These are phyloP conservation scores for Sugiyamaella chiloensis DNA, from an alignment of 805 yeast genomes.

Conservation along the genomic window DNA sequence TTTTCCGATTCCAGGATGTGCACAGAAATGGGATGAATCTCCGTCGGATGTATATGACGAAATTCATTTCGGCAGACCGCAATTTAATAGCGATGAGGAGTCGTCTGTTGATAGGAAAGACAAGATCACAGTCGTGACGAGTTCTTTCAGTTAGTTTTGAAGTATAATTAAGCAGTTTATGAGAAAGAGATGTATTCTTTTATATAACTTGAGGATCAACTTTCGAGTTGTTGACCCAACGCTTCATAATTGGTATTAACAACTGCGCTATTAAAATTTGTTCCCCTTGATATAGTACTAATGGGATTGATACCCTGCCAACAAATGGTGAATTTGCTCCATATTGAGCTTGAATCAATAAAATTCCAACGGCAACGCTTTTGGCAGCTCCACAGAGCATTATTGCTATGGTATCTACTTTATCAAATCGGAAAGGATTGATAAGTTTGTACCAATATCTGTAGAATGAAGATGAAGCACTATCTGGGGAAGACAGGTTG, in stretches of 20 bases:
- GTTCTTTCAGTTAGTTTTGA: too few species aligned
- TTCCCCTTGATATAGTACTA: slow-evolving; percentile 82
- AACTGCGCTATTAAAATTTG: slow-evolving; percentile 82
- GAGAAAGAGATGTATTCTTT: too few species aligned
- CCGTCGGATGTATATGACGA: slow-evolving; percentile 12
- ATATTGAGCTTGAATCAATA: slow-evolving; percentile 73
- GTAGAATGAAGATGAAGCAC: slow-evolving; percentile 42
- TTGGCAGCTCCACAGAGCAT: slow-evolving; percentile 91
- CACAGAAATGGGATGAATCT: slow-evolving; percentile 15
- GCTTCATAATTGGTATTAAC: slow-evolving; percentile 60
- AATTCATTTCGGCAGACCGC: not conserved
- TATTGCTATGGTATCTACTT: slow-evolving; percentile 70
- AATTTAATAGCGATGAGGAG: not conserved
- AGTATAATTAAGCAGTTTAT: too few species aligned
- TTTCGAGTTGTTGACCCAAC: slow-evolving; percentile 51
- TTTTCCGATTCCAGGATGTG: slow-evolving; percentile 22
- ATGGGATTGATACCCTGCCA: slow-evolving; percentile 73
- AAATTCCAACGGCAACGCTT: slow-evolving; percentile 89
- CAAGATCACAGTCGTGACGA: too few species aligned
- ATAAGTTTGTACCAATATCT: slow-evolving; percentile 40
- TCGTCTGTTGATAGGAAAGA: not conserved
- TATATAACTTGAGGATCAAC: slow-evolving; percentile 4
- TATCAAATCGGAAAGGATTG: slow-evolving; percentile 66
- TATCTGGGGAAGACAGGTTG: slow-evolving; percentile 40
- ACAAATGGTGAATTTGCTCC: slow-evolving; percentile 50